Evolutionary conservation across 2,329 filamentous ascomycete genomes (phyloP), one percentile per base, ranked within the genome.

Genomic region (Ophiostoma ips): DNA sequence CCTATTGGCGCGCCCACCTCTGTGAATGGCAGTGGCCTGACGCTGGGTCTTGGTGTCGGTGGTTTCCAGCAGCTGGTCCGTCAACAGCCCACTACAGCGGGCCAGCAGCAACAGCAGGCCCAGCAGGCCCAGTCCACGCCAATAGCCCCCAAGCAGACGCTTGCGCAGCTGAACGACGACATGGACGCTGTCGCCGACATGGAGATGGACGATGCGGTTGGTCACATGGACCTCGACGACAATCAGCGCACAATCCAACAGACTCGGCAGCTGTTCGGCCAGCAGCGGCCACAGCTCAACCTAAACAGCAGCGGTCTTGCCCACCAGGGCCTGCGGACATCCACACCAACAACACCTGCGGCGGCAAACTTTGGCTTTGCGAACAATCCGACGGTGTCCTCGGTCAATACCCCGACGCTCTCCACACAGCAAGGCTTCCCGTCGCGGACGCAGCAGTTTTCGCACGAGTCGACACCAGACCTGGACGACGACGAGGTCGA

Each of bases 301-400:
- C 75, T 95, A 58, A 87, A 83, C 61, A 83, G 87, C 58, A 81
- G 88, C 18, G 84, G 83, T 43, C 65, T 83, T 53, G 77, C 77
- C 24, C 86, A 86, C 61, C 81, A 92, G 62, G 87, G 84, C 13
- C 76, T 95, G 53, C 83, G 87, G 52, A 86, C 81, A 10, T 94
- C 89, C 5, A 87, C 88, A 55, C 90, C 89, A 1, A 81, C 85
- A 4, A 95, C 90, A 1, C 90, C 90, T 2, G 82, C 83, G 31
- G 75, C 86, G 24, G 77, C 83, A 44, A 81, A 75, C 58, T 87
- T 90, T 60, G 81, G 81, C 46, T 80, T 94, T 57, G 84, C 88
- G 63, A 87, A 94, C 64, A 95, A 95, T 64, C 90, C 90, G 15
- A 95, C 89, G 1, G 90, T 96, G 16, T 98, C 92, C 3, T 95